phyloP scores from a whole-genome alignment of 192 early-diverging fungal genomes.

The Paraglomus brasilianum region DNA sequence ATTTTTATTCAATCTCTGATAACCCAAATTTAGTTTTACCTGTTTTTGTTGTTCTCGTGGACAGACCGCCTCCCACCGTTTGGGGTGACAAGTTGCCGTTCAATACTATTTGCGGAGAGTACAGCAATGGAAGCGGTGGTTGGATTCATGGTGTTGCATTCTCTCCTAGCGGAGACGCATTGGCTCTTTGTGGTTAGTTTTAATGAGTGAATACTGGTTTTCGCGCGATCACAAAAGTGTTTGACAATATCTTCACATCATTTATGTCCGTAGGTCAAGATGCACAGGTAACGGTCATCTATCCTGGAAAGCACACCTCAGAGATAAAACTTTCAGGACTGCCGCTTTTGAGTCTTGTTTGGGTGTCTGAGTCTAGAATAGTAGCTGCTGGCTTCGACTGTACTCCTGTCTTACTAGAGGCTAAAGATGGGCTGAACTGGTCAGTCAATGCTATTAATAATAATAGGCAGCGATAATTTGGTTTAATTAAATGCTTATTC shows the following conservation, averaged over 20 bases:
- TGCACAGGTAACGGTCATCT: constrained; percentile 75
- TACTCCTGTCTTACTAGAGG: constrained; percentile 77
- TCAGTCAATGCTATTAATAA: constrained; percentile 30
- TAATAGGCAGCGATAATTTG: neutral
- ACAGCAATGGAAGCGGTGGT: constrained; percentile 67
- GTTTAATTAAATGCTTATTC: neutral
- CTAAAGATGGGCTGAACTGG: constrained; percentile 60
- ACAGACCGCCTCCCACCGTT: constrained; percentile 67
- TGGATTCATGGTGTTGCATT: constrained; percentile 95
- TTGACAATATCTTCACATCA: neutral
- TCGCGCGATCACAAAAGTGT: constrained; percentile 7
- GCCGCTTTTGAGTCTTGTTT: constrained; percentile 77
- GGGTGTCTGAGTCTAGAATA: constrained; percentile 72
- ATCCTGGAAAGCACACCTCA: constrained; percentile 58
- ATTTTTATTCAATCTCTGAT: too few relatives aligned
- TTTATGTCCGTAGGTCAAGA: constrained; percentile 66
- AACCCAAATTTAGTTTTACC: too few relatives aligned
- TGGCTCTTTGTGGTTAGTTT: constrained; percentile 74
- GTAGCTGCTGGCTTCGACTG: constrained; percentile 94
- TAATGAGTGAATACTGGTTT: neutral
- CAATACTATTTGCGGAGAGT: constrained; percentile 89
- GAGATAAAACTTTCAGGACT: constrained; percentile 64
- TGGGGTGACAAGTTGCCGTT: constrained; percentile 97
- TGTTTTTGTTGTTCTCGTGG: neutral
- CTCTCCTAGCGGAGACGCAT: constrained; percentile 80